Conservation (phyloP, 768 basidiomycete species). For the Pisolithus microcarpus region DNA sequence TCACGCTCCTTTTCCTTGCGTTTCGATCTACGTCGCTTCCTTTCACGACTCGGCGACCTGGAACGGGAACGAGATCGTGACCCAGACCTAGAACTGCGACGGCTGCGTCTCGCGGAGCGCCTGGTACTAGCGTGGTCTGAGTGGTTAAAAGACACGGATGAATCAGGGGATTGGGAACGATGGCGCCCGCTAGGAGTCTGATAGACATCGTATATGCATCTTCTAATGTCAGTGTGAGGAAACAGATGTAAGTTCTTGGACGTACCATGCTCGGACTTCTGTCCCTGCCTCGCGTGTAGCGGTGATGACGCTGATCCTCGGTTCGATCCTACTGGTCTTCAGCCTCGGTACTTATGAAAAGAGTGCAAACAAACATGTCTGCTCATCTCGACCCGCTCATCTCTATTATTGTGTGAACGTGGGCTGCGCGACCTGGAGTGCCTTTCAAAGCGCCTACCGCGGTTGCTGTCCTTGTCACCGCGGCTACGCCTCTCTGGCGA, state of each 20-base stretch:
- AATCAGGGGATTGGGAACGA: conserved; percentile 15
- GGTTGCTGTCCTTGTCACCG: conserved; percentile 8
- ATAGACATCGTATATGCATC: conserved; percentile 10
- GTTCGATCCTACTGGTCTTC: conserved; percentile 5
- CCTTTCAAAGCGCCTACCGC: conserved; percentile 2
- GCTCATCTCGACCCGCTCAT: not conserved
- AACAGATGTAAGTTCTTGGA: not conserved
- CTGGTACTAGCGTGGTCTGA: conserved; percentile 3
- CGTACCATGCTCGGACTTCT: conserved; percentile 27
- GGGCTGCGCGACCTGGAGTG: conserved; percentile 22
- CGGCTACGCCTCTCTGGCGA: conserved; percentile 14
- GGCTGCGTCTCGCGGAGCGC: conserved; percentile 11
- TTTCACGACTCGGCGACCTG: conserved; percentile 23
- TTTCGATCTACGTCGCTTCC: conserved; percentile 18
- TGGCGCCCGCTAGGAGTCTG: conserved; percentile 17
- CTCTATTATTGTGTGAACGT: conserved; percentile 1
- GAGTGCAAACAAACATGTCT: conserved; percentile 4
- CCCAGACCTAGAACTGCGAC: conserved; percentile 10
- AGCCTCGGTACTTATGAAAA: not conserved
- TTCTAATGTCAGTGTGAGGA: conserved; percentile 20
- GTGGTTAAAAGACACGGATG: conserved; percentile 10
- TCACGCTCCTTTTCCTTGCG: conserved; percentile 23
- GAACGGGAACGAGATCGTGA: conserved; percentile 20
- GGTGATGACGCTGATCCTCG: conserved; percentile 1
- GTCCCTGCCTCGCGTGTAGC: conserved; percentile 1